Percentiles rank a stretch among this genome's conserved stretches.
phyloP scores from a whole-genome alignment of 495 filamentous ascomycete species.

The Cryomyces minteri region DNA sequence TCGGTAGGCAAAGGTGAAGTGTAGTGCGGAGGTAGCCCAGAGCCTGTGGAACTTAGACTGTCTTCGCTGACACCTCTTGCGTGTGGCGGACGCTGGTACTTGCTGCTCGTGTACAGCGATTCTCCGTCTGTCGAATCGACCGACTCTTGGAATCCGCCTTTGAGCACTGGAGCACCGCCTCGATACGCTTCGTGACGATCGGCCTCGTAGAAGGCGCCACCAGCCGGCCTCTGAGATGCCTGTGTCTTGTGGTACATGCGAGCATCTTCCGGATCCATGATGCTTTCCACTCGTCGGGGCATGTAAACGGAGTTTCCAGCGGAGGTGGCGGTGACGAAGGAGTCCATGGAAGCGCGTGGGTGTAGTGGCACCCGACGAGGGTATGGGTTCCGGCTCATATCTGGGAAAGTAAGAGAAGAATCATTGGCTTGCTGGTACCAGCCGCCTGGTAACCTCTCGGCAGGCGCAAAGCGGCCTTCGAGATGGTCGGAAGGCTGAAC shows the following conservation, averaged over 20 bases:
- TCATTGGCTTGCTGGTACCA: slow-evolving; percentile 46
- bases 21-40: not conserved
- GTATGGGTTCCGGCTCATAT: slow-evolving; percentile 26
- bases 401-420: slow-evolving; percentile 21
- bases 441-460: slow-evolving; percentile 39
- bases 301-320: slow-evolving; percentile 46
- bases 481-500: slow-evolving; percentile 56
- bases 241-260: slow-evolving; percentile 12
- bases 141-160: not conserved
- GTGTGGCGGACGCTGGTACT: not conserved
- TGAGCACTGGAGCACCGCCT: not conserved
- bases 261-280: slow-evolving; percentile 37
- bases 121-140: not conserved
- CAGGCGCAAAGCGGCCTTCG: slow-evolving; percentile 51
- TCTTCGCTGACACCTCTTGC: not conserved
- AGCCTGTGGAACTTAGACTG: not conserved
- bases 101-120: slow-evolving; percentile 2
- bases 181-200: slow-evolving; percentile 2
- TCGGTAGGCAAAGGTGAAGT: not conserved
- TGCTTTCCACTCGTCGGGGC: slow-evolving; percentile 62
- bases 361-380: slow-evolving; percentile 33
- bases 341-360: slow-evolving; percentile 53
- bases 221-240: slow-evolving; percentile 14
- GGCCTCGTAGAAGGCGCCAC: slow-evolving; percentile 18
- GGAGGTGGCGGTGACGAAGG: slow-evolving; percentile 39